Percentiles rank a stretch among this genome's conserved stretches.
phyloP scores from a whole-genome alignment of 2,329 filamentous ascomycete genomes.

The Colletotrichum brevisporum region DNA sequence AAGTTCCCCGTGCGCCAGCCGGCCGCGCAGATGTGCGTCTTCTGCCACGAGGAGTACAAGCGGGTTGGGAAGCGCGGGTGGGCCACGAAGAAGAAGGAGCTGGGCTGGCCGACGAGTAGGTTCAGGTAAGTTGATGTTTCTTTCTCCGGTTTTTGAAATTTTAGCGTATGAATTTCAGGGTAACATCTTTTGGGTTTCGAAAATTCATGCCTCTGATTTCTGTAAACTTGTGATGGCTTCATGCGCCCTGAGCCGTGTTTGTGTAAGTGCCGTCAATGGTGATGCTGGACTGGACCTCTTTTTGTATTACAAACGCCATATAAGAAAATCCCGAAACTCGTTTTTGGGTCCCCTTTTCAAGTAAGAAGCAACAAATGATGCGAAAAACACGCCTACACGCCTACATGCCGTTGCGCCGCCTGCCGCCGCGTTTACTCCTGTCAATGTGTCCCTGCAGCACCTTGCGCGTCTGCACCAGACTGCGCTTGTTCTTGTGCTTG shows the following conservation, averaged over 20 bases:
- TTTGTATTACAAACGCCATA: neutral
- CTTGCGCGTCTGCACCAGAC: constrained; percentile 87
- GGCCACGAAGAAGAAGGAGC: neutral
- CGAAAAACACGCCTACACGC: neutral
- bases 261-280: neutral
- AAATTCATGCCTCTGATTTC: no score
- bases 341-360: neutral
- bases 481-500: constrained; percentile 94
- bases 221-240: no score
- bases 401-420: constrained; percentile 74
- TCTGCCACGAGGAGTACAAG: neutral
- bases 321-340: constrained; percentile 1
- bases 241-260: no score
- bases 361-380: neutral
- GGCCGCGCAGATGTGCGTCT: neutral
- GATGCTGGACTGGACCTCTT: neutral
- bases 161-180: no score
- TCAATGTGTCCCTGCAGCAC: constrained; percentile 86
- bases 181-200: no score
- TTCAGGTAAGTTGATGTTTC: neutral
- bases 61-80: neutral
- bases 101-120: neutral
- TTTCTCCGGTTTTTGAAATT: no score
- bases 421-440: constrained; percentile 86
- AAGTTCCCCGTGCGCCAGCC: neutral